Base-by-base conservation (phyloP, 1,284 basidiomycete species). In the Paramarasmius palmivorus region DNA sequence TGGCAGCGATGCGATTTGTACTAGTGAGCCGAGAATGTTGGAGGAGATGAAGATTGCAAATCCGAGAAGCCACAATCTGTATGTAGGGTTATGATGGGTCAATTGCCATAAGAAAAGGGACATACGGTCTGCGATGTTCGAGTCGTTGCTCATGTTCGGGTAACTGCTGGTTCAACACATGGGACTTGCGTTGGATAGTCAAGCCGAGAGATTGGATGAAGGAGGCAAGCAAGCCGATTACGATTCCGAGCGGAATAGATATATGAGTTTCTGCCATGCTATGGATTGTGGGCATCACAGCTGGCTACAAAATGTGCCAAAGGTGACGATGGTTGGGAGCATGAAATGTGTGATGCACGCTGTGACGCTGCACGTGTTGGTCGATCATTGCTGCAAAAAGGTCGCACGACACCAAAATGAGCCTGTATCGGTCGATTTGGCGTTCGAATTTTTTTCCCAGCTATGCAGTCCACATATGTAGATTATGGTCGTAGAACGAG, bases 181-280 rank as follows among this genome's bases (percentile, higher is more conserved):
- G 95, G 62, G 92, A 95, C 76, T 96, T 95, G 59, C 95, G 86
- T 69, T 98, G 95, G 57, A 98, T 88, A 25, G 95, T 97, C 36
- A 98, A 80, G 15, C 95, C 93, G 2, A 97, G 78, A 23, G 90
- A 93, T 71, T 98, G 95, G 22, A 98, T 78, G 67, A 93, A 95
- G 25, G 91, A 94, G 22, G 93, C 92, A 14, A 94, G 66, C 26
- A 98, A 82, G 29, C 95, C 95, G 56, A 96, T 71, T 55, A 72
- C 57, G 41, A 80, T 79, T 37, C 75, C 76, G 40, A 76, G 64
- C 50, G 74, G 69, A 61, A 78, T 78, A 46, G 75, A 76, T 47
- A 78, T 65, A 49, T 66, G 63, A 34, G 63, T 61, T 46, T 29
- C 44, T n/a, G 23, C 25, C 44, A 46, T 46, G 17, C 25, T 10